These are phyloP conservation scores for Blastocystis sp. DNA, from an alignment of 352 stramenopile genomes.

Conservation along the genomic window DNA sequence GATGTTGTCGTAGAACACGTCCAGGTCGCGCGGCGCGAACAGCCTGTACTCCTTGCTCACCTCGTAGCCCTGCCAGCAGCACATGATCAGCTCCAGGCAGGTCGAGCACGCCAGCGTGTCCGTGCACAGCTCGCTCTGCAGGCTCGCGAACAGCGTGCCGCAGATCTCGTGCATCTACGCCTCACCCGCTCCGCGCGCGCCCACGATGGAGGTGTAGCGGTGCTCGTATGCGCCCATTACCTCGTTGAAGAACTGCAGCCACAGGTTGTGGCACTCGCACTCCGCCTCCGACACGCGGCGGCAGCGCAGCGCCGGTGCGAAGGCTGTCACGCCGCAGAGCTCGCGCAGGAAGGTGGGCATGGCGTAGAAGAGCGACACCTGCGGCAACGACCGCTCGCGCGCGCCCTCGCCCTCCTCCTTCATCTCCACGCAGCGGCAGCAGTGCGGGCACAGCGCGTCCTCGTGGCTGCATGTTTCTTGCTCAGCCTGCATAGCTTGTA, in stretches of 20 bases:
- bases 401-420: conserved; percentile 1
- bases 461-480: neutral
- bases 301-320: neutral
- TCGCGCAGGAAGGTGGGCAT: conserved; percentile 39
- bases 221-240: conserved; percentile 36
- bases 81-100: neutral
- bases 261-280: conserved; percentile 17
- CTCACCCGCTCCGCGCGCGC: neutral
- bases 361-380: conserved; percentile 52
- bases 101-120: neutral
- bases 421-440: conserved; percentile 6
- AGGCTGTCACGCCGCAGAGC: conserved; percentile 38
- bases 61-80: conserved; percentile 8
- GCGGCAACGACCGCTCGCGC: conserved; percentile 14
- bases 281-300: conserved; percentile 8
- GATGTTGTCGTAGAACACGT: conserved; percentile 56
- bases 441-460: conserved; percentile 4
- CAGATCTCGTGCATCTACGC: conserved; percentile 23
- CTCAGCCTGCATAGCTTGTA: too few relatives aligned
- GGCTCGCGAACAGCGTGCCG: neutral
- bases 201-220: conserved; percentile 21
- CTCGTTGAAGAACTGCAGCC: conserved; percentile 45
- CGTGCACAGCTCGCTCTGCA: conserved; percentile 15
- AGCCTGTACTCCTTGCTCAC: neutral
- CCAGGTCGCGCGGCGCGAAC: neutral